These are phyloP conservation scores for Eucalyptus polybractea DNA, from an alignment of 345 rosid species.

Conservation along the genomic window DNA sequence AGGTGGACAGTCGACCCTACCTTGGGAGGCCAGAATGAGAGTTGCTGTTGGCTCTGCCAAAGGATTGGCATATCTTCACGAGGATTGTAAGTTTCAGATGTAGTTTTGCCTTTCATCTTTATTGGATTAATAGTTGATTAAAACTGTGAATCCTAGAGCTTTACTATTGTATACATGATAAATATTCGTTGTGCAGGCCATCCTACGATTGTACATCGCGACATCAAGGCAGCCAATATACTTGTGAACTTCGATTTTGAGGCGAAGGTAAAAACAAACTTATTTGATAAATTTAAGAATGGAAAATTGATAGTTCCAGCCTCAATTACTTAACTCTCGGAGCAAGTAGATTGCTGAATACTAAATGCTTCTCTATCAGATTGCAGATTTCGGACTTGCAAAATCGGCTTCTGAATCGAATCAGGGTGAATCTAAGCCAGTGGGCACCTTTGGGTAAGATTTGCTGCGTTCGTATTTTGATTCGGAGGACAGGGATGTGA, in stretches of 20 bases:
- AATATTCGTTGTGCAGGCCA: slow-evolving; percentile 26
- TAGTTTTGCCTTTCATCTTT: background rate
- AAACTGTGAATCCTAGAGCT: background rate
- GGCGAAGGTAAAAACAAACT: slow-evolving; percentile 43
- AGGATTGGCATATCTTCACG: slow-evolving; percentile 89
- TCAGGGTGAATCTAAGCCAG: slow-evolving; percentile 35
- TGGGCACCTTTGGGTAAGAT: slow-evolving; percentile 86
- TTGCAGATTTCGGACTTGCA: slow-evolving; percentile 94
- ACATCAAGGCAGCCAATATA: slow-evolving; percentile 76
- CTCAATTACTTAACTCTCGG: too few species aligned
- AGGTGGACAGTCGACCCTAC: slow-evolving; percentile 44
- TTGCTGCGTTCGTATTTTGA: background rate
- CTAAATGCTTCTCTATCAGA: slow-evolving; percentile 16
- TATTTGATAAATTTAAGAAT: background rate
- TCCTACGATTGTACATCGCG: slow-evolving; percentile 83
- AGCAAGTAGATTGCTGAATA: background rate
- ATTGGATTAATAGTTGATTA: background rate
- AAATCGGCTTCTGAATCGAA: slow-evolving; percentile 76
- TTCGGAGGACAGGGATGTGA: background rate
- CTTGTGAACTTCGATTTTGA: slow-evolving; percentile 72
- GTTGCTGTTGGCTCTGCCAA: slow-evolving; percentile 85
- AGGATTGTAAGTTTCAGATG: slow-evolving; percentile 50
- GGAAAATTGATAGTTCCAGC: background rate
- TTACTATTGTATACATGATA: background rate
- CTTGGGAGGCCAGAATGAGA: slow-evolving; percentile 54